Evolutionary conservation across 2,329 filamentous ascomycete species (phyloP).

Genomic region (Fusarium mundagurra): DNA sequence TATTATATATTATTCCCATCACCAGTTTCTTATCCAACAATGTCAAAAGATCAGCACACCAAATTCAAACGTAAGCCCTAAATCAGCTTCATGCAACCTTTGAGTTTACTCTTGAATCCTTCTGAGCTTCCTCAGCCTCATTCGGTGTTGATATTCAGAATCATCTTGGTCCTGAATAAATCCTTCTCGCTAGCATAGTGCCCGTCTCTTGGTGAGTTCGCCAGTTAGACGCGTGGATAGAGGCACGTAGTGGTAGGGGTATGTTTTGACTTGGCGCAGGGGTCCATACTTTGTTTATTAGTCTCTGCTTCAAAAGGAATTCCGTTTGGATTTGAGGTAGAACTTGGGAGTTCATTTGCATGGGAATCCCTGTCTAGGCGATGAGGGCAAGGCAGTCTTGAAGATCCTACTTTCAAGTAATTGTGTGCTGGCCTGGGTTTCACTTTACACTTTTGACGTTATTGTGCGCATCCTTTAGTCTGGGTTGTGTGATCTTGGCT

Average conservation of each 20-base stretch:
- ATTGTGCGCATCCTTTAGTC: rapidly evolving
- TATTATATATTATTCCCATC: not conserved
- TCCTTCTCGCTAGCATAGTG: not conserved
- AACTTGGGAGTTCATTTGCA: not conserved
- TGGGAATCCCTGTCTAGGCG: not conserved
- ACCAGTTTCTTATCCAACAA: not conserved
- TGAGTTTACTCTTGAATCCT: not conserved
- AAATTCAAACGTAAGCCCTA: conserved; percentile 4
- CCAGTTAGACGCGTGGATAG: conserved; percentile 3
- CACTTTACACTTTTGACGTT: not conserved
- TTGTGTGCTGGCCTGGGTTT: no score
- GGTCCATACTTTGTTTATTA: not conserved
- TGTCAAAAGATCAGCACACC: no score
- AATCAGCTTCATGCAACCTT: not conserved
- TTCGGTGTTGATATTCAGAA: not conserved
- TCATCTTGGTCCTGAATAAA: conserved; percentile 2
- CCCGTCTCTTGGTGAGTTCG: not conserved
- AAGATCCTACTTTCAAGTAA: not conserved
- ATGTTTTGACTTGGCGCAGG: not conserved
- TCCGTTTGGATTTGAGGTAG: not conserved
- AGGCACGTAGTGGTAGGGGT: conserved; percentile 6
- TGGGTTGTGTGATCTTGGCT: no score
- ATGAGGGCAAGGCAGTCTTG: not conserved
- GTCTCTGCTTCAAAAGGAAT: not conserved
- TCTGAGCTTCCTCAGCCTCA: not conserved